Base-by-base conservation (phyloP, 2,329 filamentous ascomycete genomes). In the Neurospora sp. region DNA sequence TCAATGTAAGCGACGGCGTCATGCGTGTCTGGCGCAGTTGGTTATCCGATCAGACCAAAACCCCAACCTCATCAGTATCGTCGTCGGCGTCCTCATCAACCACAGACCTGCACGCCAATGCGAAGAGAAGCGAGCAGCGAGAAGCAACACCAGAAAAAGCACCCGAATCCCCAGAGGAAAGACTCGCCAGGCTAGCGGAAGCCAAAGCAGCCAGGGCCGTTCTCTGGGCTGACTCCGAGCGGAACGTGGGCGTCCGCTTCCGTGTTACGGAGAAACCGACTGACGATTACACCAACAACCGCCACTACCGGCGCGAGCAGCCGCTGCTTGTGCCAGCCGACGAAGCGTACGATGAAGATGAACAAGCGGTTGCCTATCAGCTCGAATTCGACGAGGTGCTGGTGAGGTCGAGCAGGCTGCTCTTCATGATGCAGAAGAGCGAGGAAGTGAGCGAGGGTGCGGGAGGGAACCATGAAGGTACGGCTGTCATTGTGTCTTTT, bases 1-100 rank as follows among this genome's bases (percentile, higher is more conserved):
- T 90, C 68, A 89, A 87, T 58, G 82, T 95, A 46, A 86, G 87
- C 69, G 89, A 93, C 70, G 84, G 89, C 1, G 85, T 93, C 5
- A 81, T 93, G 46, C 85, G 92, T 38, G 83, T 96, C 0, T 94
- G 89, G 84, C 85, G 91, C 68, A 82, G 89, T 17, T 96, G 92
- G 92, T 81, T 96, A 42, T 82, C 83, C 6, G 79, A 83, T 36
- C 76, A 78, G 74, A 78, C 81, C 86, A 88, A 62, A 10, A 33
- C 23, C 52, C 79, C 23, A n/a, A 38, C 66, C 15, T 10, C 66
- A 19, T 15, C 66, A 40, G 28, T 43, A 40, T 10, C 36, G 58
- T 17, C 52, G 2, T 62, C 52, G 13, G 52, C 52, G 8, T 62
- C 52, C 28, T 62, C 28, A 62, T 62, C 52, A 33, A 62, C 28